phyloP scores from a whole-genome alignment of 345 rosid genomes.

The Anastatica hierochuntica region DNA sequence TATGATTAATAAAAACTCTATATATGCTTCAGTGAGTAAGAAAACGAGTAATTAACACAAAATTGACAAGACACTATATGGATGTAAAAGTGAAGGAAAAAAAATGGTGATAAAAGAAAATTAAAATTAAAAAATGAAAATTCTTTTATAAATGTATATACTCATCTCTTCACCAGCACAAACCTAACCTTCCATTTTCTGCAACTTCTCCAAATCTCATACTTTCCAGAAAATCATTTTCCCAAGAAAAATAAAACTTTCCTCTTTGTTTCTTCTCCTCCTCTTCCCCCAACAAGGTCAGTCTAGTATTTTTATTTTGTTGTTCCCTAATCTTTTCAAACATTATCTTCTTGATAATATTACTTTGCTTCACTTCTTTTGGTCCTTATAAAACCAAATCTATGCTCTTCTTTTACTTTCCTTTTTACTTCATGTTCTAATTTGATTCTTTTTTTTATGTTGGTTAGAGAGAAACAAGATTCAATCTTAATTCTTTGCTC shows the following conservation, averaged over 20 bases:
- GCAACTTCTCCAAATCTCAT: constrained; percentile 31
- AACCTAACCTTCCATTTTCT: constrained; percentile 30
- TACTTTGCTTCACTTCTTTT: constrained; percentile 32
- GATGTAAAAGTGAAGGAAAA: constrained; percentile 16
- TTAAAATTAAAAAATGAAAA: not conserved
- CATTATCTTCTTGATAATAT: constrained; percentile 20
- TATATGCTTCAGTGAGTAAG: constrained; percentile 13
- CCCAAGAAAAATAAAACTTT: constrained; percentile 23
- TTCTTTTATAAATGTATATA: constrained; percentile 29
- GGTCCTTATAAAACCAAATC: constrained; percentile 22
- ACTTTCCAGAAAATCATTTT: constrained; percentile 32
- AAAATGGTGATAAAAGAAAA: not conserved
- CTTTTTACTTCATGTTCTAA: constrained; percentile 4
- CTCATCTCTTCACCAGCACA: constrained; percentile 29
- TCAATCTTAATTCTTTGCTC: constrained; percentile 14
- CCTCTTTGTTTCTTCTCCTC: constrained; percentile 26
- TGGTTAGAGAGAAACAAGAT: constrained; percentile 15
- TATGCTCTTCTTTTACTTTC: constrained; percentile 21
- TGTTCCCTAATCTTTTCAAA: constrained; percentile 28
- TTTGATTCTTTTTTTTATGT: not conserved
- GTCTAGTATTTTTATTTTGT: constrained; percentile 15
- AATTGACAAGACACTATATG: constrained; percentile 19
- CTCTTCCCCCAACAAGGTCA: constrained; percentile 25
- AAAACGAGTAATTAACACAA: constrained; percentile 9
- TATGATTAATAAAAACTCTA: constrained; percentile 10